Conservation (phyloP, 192 early-diverging fungal genomes). For the Coemansia sp. region DNA sequence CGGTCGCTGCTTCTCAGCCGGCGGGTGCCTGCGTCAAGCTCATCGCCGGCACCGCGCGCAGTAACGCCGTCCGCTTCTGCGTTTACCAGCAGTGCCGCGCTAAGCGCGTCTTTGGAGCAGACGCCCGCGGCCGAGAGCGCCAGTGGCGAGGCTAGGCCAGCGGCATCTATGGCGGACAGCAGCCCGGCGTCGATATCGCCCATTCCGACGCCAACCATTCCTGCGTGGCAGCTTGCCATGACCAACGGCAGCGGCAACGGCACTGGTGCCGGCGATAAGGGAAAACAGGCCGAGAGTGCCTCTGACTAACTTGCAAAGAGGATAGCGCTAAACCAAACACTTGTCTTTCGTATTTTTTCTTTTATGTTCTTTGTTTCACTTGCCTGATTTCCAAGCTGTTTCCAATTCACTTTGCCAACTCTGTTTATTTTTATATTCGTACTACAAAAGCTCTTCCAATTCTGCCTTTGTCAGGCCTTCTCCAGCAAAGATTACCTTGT, state of each 20-base stretch:
- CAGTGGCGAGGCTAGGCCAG: not conserved
- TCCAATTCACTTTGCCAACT: not conserved
- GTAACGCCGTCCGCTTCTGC: slow-evolving; percentile 25
- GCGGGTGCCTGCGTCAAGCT: slow-evolving; percentile 53
- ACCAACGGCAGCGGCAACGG: too few species aligned
- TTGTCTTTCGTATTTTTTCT: not conserved
- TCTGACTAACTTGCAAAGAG: not conserved
- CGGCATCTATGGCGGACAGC: not conserved
- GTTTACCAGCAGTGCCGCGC: slow-evolving; percentile 9
- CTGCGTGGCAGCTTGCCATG: slow-evolving; percentile 69
- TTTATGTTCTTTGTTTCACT: not conserved
- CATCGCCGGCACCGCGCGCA: slow-evolving; percentile 42
- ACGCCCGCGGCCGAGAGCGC: slow-evolving; percentile 12
- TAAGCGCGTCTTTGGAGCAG: slow-evolving; percentile 11
- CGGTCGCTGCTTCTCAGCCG: slow-evolving; percentile 88
- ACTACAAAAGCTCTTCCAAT: slow-evolving; percentile 17
- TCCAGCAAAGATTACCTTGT: slow-evolving; percentile 40
- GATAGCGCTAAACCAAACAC: not conserved
- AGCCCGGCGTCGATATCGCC: slow-evolving; percentile 12
- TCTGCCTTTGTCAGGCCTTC: slow-evolving; percentile 42
- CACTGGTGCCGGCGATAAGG: slow-evolving; percentile 16
- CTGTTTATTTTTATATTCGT: not conserved
- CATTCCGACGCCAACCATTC: slow-evolving; percentile 52
- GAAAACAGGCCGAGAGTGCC: slow-evolving; percentile 17
- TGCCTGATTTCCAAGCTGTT: not conserved